Conservation (phyloP, 371 early-diverging fungal species). For the Mortierella sp. region DNA sequence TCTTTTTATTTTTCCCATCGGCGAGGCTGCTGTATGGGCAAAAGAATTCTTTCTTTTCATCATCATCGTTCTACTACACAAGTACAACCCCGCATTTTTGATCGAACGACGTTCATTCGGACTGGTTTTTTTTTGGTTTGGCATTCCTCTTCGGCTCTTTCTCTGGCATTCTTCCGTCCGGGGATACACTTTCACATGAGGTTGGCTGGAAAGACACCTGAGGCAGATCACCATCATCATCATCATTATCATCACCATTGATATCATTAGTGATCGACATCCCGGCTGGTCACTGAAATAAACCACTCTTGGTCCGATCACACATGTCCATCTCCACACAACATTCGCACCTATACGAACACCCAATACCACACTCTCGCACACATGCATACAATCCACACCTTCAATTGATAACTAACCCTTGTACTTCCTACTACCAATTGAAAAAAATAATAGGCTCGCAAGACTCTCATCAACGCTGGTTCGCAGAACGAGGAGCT, state of each 20-base stretch:
- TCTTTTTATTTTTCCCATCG: constrained; percentile 16
- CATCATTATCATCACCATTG: not conserved
- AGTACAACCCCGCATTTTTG: constrained; percentile 6
- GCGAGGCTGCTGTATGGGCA: constrained; percentile 42
- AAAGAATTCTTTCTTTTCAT: not conserved
- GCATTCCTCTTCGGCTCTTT: not conserved
- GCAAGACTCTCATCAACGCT: constrained; percentile 74
- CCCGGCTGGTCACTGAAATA: not conserved
- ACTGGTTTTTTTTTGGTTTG: not conserved
- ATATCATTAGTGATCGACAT: not conserved
- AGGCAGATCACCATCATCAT: not conserved
- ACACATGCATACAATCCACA: too few species aligned
- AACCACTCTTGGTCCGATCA: not conserved
- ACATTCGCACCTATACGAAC: too few species aligned
- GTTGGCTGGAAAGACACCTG: not conserved
- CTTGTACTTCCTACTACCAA: not conserved
- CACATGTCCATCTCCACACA: not conserved
- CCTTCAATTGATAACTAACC: too few species aligned
- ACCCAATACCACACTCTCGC: not conserved
- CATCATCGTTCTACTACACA: not conserved
- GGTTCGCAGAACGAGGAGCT: constrained; percentile 76
- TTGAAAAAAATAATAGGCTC: constrained; percentile 55
- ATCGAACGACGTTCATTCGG: constrained; percentile 6
- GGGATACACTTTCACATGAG: constrained; percentile 2
- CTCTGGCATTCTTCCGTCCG: not conserved